Evolutionary conservation across 805 yeast species (phyloP).

Genomic region (Priceomyces haplophilus): DNA sequence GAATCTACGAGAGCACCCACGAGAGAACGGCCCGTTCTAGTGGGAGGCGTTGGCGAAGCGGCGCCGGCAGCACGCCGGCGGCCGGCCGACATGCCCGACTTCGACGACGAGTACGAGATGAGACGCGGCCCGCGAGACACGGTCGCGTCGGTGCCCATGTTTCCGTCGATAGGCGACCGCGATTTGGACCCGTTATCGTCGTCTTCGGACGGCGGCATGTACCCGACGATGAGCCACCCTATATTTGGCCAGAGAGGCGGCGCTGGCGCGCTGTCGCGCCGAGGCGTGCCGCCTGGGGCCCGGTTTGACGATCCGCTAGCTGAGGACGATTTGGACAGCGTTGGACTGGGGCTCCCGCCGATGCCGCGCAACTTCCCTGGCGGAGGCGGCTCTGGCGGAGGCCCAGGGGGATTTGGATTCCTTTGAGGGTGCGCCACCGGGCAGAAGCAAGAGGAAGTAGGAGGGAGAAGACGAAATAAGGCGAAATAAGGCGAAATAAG

Average conservation of each 20-base stretch:
- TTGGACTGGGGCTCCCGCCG: constrained; percentile 48
- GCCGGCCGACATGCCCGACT: constrained; percentile 47
- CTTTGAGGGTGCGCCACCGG: too few relatives aligned
- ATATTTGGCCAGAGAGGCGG: constrained; percentile 33
- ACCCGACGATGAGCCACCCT: constrained; percentile 51
- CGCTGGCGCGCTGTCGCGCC: constrained; percentile 24
- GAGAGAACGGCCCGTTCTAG: background rate
- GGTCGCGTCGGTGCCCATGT: constrained; percentile 1
- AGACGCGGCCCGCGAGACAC: constrained; percentile 2
- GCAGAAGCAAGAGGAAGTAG: too few relatives aligned
- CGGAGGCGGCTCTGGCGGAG: constrained; percentile 13
- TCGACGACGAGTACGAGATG: constrained; percentile 52
- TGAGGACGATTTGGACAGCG: constrained; percentile 40
- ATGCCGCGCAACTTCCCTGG: constrained; percentile 19
- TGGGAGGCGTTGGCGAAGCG: background rate
- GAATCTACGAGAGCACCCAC: too few relatives aligned
- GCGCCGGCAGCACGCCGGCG: constrained; percentile 6
- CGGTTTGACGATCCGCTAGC: constrained; percentile 51
- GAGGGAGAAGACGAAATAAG: too few relatives aligned
- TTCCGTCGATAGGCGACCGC: constrained; percentile 44
- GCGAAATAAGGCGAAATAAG: too few relatives aligned
- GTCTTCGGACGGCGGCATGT: constrained; percentile 50
- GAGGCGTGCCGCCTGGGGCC: constrained; percentile 46
- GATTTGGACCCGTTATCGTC: constrained; percentile 51
- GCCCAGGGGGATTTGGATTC: constrained; percentile 13